phyloP scores from a whole-genome alignment of 2,329 filamentous ascomycete species.

The Pseudomassariella vexata region DNA sequence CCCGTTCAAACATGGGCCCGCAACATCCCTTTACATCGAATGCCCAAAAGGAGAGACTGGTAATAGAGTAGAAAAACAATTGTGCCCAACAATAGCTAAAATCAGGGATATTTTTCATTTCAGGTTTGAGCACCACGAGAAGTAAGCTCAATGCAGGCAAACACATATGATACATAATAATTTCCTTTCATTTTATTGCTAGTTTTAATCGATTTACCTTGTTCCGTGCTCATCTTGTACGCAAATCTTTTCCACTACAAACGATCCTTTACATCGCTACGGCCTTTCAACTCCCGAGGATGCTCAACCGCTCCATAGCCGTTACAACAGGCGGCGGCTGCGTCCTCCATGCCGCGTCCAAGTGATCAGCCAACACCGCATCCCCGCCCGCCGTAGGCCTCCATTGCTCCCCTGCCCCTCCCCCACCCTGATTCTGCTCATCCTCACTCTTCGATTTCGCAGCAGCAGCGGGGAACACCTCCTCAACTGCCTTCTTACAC shows the following conservation, averaged over 20 bases:
- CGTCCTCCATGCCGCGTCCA: conserved; percentile 38
- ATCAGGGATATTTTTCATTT: too few species aligned
- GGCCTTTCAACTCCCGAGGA: conserved; percentile 38
- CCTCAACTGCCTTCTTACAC: conserved; percentile 59
- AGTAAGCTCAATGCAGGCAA: too few species aligned
- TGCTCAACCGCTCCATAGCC: conserved; percentile 40
- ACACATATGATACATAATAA: too few species aligned
- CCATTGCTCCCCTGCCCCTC: conserved; percentile 11
- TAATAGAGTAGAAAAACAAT: too few species aligned
- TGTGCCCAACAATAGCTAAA: too few species aligned
- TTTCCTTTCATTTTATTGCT: too few species aligned
- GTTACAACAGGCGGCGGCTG: conserved; percentile 44
- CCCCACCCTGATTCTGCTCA: conserved; percentile 3
- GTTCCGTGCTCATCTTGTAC: too few species aligned
- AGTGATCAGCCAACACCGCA: conserved; percentile 45
- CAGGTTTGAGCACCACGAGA: too few species aligned
- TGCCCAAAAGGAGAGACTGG: too few species aligned
- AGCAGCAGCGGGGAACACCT: conserved; percentile 54
- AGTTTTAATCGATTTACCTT: too few species aligned
- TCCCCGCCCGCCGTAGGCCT: conserved; percentile 42
- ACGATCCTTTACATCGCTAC: neutral
- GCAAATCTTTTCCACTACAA: neutral
- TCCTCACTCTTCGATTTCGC: conserved; percentile 19
- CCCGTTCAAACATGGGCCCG: too few species aligned
- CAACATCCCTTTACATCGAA: too few species aligned